Evolutionary conservation across 331 rosid species (phyloP).

Genomic region (Arachis monticola): DNA sequence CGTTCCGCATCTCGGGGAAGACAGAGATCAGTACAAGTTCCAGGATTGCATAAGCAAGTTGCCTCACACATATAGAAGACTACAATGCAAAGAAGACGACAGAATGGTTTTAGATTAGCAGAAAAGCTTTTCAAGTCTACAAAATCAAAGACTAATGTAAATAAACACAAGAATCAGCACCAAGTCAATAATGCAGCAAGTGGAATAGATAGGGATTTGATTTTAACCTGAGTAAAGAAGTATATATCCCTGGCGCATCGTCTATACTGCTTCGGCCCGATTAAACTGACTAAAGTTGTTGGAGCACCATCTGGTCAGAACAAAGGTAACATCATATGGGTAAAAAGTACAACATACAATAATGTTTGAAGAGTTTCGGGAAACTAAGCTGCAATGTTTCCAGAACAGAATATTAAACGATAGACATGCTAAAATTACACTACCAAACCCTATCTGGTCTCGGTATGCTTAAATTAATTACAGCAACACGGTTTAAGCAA

Average conservation of each 20-base stretch:
- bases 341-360: neutral
- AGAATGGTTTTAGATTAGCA: conserved; percentile 28
- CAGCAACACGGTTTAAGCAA: neutral
- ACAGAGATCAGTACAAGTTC: conserved; percentile 73
- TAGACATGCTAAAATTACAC: neutral
- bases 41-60: conserved; percentile 77
- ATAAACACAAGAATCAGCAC: conserved; percentile 26
- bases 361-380: conserved; percentile 11
- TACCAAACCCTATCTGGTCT: neutral
- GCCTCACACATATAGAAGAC: conserved; percentile 88
- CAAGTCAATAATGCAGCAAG: conserved; percentile 25
- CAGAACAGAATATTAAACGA: conserved; percentile 15
- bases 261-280: conserved; percentile 85
- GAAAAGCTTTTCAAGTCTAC: neutral
- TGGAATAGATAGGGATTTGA: conserved; percentile 37
- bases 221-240: conserved; percentile 90
- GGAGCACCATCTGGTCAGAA: conserved; percentile 88
- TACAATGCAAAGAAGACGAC: conserved; percentile 42
- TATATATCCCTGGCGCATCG: conserved; percentile 93
- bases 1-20: conserved; percentile 85
- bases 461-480: neutral
- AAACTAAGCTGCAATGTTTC: conserved; percentile 18
- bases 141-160: neutral
- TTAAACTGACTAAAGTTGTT: conserved; percentile 83
- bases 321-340: conserved; percentile 19